Evolutionary conservation across 2,329 filamentous ascomycete genomes (phyloP).

Genomic region (Dothideomycetidae sp.): DNA sequence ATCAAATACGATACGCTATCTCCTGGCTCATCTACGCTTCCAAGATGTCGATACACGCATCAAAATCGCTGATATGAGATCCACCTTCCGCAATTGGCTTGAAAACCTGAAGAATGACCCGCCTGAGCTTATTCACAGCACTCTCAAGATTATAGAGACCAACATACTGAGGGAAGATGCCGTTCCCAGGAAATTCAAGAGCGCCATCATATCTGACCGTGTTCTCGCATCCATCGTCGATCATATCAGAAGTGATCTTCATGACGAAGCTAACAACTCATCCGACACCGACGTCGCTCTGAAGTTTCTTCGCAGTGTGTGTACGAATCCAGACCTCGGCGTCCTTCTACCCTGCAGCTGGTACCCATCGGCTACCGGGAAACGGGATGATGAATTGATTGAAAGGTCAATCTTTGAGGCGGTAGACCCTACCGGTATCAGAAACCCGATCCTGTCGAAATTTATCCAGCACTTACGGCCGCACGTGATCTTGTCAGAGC

Average conservation of each 20-base stretch:
- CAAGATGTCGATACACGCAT: slow-evolving; percentile 63
- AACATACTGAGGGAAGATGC: slow-evolving; percentile 62
- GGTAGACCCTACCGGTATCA: slow-evolving; percentile 37
- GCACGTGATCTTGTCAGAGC: slow-evolving; percentile 67
- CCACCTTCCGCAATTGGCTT: slow-evolving; percentile 55
- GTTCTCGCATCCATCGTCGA: slow-evolving; percentile 50
- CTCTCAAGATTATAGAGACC: slow-evolving; percentile 54
- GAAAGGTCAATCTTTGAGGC: slow-evolving; percentile 14
- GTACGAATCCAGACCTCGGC: slow-evolving; percentile 59
- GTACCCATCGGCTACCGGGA: slow-evolving; percentile 57
- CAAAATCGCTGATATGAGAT: slow-evolving; percentile 64
- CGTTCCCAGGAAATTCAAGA: slow-evolving; percentile 60
- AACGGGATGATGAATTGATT: slow-evolving; percentile 14
- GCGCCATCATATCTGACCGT: slow-evolving; percentile 58
- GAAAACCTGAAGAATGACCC: slow-evolving; percentile 67
- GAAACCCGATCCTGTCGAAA: slow-evolving; percentile 64
- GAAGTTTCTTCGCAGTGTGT: slow-evolving; percentile 58
- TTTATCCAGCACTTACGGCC: slow-evolving; percentile 69
- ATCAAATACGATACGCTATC: slow-evolving; percentile 67
- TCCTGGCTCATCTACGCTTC: slow-evolving; percentile 65
- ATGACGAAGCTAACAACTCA: slow-evolving; percentile 37
- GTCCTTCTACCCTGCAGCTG: slow-evolving; percentile 67
- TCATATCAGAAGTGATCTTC: not conserved
- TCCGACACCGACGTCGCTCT: slow-evolving; percentile 38
- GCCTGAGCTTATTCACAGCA: slow-evolving; percentile 57